Evolutionary conservation across 2,329 filamentous ascomycete species (phyloP), one percentile per base, ranked within the genome.

Genomic region (Kalmusia sp.): DNA sequence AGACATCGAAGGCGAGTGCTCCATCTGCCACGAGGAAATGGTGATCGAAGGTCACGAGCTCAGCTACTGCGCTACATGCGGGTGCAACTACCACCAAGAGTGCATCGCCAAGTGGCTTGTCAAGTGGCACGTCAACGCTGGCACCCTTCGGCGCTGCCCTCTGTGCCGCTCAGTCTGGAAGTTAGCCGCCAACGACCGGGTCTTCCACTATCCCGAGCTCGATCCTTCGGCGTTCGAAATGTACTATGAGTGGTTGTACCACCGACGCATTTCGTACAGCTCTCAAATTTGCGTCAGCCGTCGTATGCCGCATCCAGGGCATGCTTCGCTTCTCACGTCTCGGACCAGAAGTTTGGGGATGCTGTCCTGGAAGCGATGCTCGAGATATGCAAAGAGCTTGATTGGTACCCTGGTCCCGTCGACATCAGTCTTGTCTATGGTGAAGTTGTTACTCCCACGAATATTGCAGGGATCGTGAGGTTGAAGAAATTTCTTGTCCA

Each of bases 221-320:
- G 47, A 59, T 11, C 24, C 31, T 0, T 27, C 48, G 7, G 44
- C 51, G 3, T 41, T 64, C 6, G 52, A 59, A 25, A 14, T 22
- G 2, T 66, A 66, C 22, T 5, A 58, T 6, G 51, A 62, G 28
- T 68, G 60, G 55, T 37, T 64, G 0, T 63, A 61, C 41, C 51
- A 52, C 6, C 37, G 35, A 7, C 21, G 2, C 1, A 17, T 63
- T 1, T n/a, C n/a, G n/a, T n/a, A n/a, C n/a, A n/a, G n/a, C n/a
- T n/a, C n/a, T n/a, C n/a, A n/a, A n/a, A n/a, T n/a, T n/a, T n/a
- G n/a, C n/a, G n/a, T n/a, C n/a, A n/a, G n/a, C n/a, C n/a, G n/a
- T n/a, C n/a, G n/a, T n/a, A n/a, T n/a, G n/a, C n/a, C n/a, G n/a
- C n/a, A n/a, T n/a, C n/a, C n/a, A n/a, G n/a, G n/a, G n/a, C n/a